Evolutionary conservation across 345 rosid species (phyloP).

Genomic region (Gossypium herbaceum): DNA sequence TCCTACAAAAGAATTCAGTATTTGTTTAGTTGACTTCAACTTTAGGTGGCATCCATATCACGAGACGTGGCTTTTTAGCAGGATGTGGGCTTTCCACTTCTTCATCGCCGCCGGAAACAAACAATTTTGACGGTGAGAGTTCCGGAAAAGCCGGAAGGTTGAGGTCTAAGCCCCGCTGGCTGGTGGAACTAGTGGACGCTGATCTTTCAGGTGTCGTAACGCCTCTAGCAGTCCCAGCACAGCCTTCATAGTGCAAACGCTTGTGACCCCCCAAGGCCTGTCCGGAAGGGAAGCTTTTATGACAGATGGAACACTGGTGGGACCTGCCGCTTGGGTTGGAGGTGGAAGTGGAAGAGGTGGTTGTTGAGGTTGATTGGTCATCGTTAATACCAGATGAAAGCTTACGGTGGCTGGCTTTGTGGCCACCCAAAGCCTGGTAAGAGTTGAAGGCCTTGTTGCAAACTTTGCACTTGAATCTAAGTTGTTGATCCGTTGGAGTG

Average conservation of each 20-base stretch:
- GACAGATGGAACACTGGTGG: constrained; percentile 72
- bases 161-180: constrained; percentile 50
- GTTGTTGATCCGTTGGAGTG: constrained; percentile 21
- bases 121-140: constrained; percentile 24
- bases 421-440: constrained; percentile 89
- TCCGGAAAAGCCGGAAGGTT: constrained; percentile 44
- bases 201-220: constrained; percentile 43
- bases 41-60: constrained; percentile 17
- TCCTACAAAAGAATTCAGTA: background rate
- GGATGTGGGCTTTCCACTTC: constrained; percentile 48
- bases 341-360: constrained; percentile 7
- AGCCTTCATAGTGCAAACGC: constrained; percentile 67
- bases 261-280: constrained; percentile 80
- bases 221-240: constrained; percentile 23
- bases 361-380: constrained; percentile 32
- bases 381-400: constrained; percentile 24
- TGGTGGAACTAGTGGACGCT: constrained; percentile 49
- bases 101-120: constrained; percentile 27
- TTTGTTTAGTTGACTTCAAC: constrained; percentile 18
- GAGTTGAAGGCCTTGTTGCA: constrained; percentile 70
- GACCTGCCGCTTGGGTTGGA: constrained; percentile 29
- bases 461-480: constrained; percentile 60
- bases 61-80: constrained; percentile 36
- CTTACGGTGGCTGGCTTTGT: constrained; percentile 87
- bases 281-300: constrained; percentile 58